Conservation (phyloP, 495 filamentous ascomycete species). For the Schizothecium vesticola region DNA sequence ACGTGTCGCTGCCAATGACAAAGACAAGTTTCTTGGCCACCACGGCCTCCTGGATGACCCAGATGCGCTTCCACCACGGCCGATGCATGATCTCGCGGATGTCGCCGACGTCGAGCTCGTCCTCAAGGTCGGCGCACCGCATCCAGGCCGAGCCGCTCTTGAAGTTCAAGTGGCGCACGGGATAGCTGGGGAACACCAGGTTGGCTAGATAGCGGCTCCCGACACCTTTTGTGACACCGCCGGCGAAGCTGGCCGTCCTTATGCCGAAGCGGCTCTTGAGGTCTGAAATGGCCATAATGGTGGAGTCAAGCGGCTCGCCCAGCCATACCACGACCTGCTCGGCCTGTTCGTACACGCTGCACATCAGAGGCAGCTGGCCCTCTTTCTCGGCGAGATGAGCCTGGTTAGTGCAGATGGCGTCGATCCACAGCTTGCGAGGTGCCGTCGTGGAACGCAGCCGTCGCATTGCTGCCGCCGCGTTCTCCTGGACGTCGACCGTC, state of each 20-base stretch:
- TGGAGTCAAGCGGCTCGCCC: background rate
- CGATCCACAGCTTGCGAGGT: background rate
- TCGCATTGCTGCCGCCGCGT: background rate
- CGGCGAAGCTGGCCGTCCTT: background rate
- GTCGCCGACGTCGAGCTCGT: background rate
- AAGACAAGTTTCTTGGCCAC: background rate
- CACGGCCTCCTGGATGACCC: slow-evolving; percentile 13
- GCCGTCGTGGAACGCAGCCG: background rate
- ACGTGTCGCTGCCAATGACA: background rate
- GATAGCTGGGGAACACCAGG: background rate
- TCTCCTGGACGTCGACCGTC: background rate
- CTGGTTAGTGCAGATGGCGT: background rate
- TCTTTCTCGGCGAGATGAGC: background rate
- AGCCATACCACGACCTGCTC: background rate
- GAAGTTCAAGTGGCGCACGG: background rate
- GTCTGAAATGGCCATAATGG: background rate
- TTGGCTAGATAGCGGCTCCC: background rate
- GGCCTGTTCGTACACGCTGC: background rate
- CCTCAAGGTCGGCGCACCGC: background rate
- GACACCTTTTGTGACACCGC: background rate
- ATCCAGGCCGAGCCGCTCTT: background rate
- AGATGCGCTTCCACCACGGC: slow-evolving; percentile 12
- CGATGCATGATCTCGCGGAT: slow-evolving; percentile 9
- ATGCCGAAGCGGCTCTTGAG: background rate
- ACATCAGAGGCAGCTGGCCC: background rate